Conservation (phyloP, 164 flowering plant genomes). For the Santalum album region DNA sequence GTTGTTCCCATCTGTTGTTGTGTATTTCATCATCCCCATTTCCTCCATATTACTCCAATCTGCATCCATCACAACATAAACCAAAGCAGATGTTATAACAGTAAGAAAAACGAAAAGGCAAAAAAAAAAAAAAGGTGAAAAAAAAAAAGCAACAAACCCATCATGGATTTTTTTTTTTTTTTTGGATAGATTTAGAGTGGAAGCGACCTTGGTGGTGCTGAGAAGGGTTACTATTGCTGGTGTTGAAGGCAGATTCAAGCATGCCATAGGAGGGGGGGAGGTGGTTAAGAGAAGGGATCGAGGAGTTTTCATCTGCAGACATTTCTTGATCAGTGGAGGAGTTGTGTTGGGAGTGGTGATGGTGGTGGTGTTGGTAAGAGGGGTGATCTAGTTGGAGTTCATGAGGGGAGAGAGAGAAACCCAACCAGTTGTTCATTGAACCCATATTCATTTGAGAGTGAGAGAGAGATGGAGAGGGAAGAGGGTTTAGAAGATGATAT, state of each 20-base stretch:
- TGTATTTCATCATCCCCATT: conserved; percentile 18
- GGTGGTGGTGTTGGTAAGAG: conserved; percentile 15
- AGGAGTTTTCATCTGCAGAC: conserved; percentile 39
- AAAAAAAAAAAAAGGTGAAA: not conserved
- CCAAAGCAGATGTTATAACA: no score
- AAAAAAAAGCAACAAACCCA: conserved; percentile 6
- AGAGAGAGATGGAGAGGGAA: not conserved
- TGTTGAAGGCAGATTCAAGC: conserved; percentile 49
- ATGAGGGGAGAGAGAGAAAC: conserved; percentile 82
- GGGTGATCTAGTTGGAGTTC: conserved; percentile 18
- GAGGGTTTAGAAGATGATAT: no score
- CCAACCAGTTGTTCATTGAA: conserved; percentile 88
- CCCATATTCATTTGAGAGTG: no score
- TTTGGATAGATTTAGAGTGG: no score
- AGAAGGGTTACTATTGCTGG: conserved; percentile 18
- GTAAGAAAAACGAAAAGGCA: not conserved
- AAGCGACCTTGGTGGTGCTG: conserved; percentile 51
- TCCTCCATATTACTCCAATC: conserved; percentile 60
- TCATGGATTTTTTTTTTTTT: no score
- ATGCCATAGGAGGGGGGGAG: conserved; percentile 42
- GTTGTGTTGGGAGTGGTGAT: conserved; percentile 20
- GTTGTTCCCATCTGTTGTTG: conserved; percentile 36
- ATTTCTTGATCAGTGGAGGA: no score
- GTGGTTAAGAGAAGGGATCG: conserved; percentile 31
- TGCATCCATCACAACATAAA: no score